Conservation (phyloP, 179 eudicot genomes). For the Vitellaria paradoxa region DNA sequence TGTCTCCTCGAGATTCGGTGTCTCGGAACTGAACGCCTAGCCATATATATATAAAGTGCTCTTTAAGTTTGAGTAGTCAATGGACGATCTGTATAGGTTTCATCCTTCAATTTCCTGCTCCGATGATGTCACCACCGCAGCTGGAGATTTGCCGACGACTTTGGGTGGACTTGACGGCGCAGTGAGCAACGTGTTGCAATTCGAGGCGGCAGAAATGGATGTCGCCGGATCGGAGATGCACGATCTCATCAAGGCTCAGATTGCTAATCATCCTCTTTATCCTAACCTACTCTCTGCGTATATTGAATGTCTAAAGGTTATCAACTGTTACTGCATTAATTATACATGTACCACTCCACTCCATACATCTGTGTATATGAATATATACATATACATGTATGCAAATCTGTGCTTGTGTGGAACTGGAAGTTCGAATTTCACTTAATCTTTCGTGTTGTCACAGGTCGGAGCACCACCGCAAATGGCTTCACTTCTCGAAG, state of each 20-base stretch:
- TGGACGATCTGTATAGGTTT: conserved; percentile 30
- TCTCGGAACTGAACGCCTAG: not conserved
- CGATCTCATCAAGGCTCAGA: conserved; percentile 45
- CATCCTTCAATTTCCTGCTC: conserved; percentile 22
- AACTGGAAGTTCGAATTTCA: not conserved
- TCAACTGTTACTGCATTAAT: not conserved
- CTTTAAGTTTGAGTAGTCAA: not conserved
- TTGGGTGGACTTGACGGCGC: not conserved
- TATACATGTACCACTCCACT: not conserved
- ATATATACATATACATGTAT: not conserved
- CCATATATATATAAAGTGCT: not conserved
- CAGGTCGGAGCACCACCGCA: conserved; percentile 35
- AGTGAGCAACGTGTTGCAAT: not conserved
- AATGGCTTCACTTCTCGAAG: conserved; percentile 26
- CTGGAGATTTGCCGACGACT: conserved; percentile 4
- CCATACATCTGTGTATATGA: not conserved
- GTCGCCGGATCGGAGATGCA: conserved; percentile 26
- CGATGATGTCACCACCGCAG: not conserved
- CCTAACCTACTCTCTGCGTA: conserved; percentile 40
- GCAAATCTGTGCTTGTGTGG: not conserved
- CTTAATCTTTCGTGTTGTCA: not conserved
- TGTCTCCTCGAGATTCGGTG: too few species aligned
- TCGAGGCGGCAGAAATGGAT: conserved; percentile 13
- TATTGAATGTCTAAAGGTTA: conserved; percentile 43
- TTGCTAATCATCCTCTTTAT: conserved; percentile 48